Evolutionary conservation across 768 basidiomycete genomes (phyloP), one percentile per base, ranked within the genome.

Genomic region (Holtermanniella nyarrowii): DNA sequence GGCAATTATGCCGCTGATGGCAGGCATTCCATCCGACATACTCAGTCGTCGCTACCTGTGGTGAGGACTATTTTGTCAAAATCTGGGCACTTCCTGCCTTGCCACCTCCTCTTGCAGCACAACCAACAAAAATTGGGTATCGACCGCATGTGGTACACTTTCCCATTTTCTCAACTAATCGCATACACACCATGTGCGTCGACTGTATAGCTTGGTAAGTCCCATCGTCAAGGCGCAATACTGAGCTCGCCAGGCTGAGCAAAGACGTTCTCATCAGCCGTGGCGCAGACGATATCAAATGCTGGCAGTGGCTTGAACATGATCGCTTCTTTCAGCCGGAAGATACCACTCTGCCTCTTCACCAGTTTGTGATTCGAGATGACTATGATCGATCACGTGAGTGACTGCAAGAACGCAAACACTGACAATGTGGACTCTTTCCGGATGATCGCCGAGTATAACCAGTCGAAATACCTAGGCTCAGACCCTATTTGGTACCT

Each of bases 201-300:
- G 58, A 59, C 40, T 42, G 52, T 42, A 50, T 62, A 3, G 58
- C 54, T 5, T 62, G 61, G 61, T 59, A 42, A 49, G 60, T 47
- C 7, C 5, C 12, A 10, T 12, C 42, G 25, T 21, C 14, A 40
- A 23, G 16, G 20, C 13, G 31, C 16, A 16, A 7, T 14, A 5
- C 18, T 47, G 31, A 48, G 2, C 26, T 39, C 24, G 23, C 16
- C 41, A 55, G 57, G 57, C 27, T 59, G 3, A 31, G 20, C 25
- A 53, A 57, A 16, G 54, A 59, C 39, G 46, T 50, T 5, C 53
- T 62, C 1, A 45, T 62, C 21, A 51, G 55, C 5, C 44, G 55
- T n/a, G 37, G 44, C 7, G 1, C 24, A 13, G 3, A 43, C 12
- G n/a, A 51, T 21, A 40, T 59, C 4, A 39, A 44, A 14, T 46